These are phyloP conservation scores for Penicillium robsamsonii DNA, from an alignment of 495 filamentous ascomycete genomes.

Conservation along the genomic window DNA sequence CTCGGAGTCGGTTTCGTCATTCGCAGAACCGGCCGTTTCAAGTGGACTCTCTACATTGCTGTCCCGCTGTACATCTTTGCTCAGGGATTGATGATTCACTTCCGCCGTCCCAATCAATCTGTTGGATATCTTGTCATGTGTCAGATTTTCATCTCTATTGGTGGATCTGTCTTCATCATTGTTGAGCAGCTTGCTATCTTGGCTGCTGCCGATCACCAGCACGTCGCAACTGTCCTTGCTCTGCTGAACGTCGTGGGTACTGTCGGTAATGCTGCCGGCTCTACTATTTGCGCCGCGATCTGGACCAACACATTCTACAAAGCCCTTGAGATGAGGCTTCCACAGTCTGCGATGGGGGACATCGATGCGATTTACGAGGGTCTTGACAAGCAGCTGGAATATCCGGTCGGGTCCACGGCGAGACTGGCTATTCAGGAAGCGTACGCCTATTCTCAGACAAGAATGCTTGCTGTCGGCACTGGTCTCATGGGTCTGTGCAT, in stretches of 20 bases:
- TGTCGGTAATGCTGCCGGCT: constrained; percentile 65
- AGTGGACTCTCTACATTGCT: constrained; percentile 53
- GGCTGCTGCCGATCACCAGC: constrained; percentile 60
- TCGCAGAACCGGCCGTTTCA: constrained; percentile 52
- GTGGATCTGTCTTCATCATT: constrained; percentile 57
- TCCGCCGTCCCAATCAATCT: constrained; percentile 54
- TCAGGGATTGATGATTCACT: constrained; percentile 58
- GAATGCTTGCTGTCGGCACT: constrained; percentile 24
- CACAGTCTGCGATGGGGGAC: constrained; percentile 36
- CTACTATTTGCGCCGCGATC: constrained; percentile 57
- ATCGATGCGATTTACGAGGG: constrained; percentile 50
- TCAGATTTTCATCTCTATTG: constrained; percentile 68
- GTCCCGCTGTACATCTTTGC: constrained; percentile 57
- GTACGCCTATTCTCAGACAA: constrained; percentile 53
- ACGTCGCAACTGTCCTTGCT: constrained; percentile 64
- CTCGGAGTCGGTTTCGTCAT: constrained; percentile 52
- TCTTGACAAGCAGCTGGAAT: constrained; percentile 49
- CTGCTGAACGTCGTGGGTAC: constrained; percentile 57
- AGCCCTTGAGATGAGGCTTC: constrained; percentile 53
- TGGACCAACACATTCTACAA: constrained; percentile 59
- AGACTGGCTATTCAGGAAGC: constrained; percentile 51
- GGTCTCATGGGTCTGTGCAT: constrained; percentile 36
- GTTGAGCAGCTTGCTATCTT: constrained; percentile 63
- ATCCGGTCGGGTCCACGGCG: constrained; percentile 46
- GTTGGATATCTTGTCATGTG: constrained; percentile 68